Base-by-base conservation (phyloP, 495 filamentous ascomycete species). In the Aspergillus egyptiacus region DNA sequence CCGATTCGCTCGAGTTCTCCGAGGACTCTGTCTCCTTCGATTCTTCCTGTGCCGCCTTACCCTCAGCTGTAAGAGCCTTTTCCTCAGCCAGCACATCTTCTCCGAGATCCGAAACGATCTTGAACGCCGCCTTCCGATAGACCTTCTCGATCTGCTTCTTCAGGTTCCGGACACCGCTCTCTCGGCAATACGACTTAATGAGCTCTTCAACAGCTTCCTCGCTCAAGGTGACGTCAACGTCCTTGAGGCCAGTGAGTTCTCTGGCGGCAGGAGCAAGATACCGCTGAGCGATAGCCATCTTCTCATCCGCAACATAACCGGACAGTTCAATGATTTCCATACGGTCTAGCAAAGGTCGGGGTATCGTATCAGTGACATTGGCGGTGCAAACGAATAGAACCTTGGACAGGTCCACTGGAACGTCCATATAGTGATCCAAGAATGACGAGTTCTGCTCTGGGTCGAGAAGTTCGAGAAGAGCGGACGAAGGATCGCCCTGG, bases 71-170 rank as follows among this genome's bases (percentile, higher is more conserved):
- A 38, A 96, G 62, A 13, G 89, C 93, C 52, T 86, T 81, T 20
- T 82, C 79, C 68, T 96, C 93, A 2, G 85, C 76, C 11, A 95
- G 69, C 9, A 74, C 87, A 23, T 89, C 84, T 66, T 98, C 93
- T 40, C 93, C 93, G 4, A 97, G 71, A 54, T 97, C 93, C 62
- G 89, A 86, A 22, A 99, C 89, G 57, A 99, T 97, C 68, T 96
- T 96, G 54, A 97, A 77, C 9, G 94, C 94, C 14, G 90, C 86
- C 70, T 99, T 99, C 33, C 94, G 86, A 68, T 95, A 99, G 5
- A 99, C 88, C 72, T 97, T 97, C 62, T 99, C 94, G 54, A 99
- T 99, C 62, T 97, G 91, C 74, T 99, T 97, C 76, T 99, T 99
- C 57, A 99, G 70, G 65, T 97, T 97, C 35, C 94, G 87, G 19